Evolutionary conservation across 805 yeast species (phyloP), one percentile per base, ranked within the genome.

Genomic region (Yamadazyma laniorum): DNA sequence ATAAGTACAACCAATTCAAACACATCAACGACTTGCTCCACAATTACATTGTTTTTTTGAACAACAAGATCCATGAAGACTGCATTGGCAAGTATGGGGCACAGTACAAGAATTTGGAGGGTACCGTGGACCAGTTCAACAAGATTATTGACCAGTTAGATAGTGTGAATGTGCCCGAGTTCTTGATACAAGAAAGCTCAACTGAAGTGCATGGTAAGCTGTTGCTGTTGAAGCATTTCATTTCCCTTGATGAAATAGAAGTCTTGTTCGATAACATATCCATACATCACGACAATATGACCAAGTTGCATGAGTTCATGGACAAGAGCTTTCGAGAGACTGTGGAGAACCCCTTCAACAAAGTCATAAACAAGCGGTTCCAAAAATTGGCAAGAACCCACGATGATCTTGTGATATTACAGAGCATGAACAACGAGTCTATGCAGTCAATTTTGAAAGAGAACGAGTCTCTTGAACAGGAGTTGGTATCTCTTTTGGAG

Each of bases 401-500:
- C 32, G 53, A 53, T 27, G 54, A 48, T 16, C 30, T 58, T 3
- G 25, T 44, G n/a, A 50, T 32, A 18, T 50, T 7, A 47, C 44
- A 32, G 30, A 50, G 25, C 42, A 49, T 29, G 37, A 42, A 54
- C 18, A 52, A 49, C 16, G 49, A 48, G 8, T 29, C 47, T 6
- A 49, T 61, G 4, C 42, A 43, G 12, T 51, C 54, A 11, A 49
- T 63, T 3, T 37, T 62, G 18, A 60, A 61, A 39, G 77, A 74
- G 37, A 78, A 75, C 43, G 50, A 60, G 12, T 63, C 67, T 1
- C 52, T 79, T 34, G 95, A 87, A 37, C 70, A 72, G 41, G 93
- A 84, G 37, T 70, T 87, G 59, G 95, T 86, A 1, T 70, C 74
- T 2, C 65, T 83, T 13, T 63, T 90, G 23, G 80, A 79, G 39